These are phyloP conservation scores for Baorangia bicolor DNA, from an alignment of 768 basidiomycete species.

Conservation along the genomic window DNA sequence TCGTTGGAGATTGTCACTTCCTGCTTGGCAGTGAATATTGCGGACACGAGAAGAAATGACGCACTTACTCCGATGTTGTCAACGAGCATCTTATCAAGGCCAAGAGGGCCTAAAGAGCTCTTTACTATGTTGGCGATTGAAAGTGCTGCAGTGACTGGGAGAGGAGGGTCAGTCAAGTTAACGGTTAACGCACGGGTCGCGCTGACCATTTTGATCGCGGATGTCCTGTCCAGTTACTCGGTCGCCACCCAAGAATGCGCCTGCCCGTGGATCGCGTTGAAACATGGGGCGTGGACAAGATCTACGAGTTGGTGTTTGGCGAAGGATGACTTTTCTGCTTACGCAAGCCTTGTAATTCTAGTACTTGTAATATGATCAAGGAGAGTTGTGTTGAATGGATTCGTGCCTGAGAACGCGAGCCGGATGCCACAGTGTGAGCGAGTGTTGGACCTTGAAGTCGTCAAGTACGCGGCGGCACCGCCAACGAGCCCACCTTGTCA, in stretches of 20 bases:
- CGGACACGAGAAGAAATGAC: not conserved
- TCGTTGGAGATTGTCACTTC: conserved; percentile 99
- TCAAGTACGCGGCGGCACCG: not conserved
- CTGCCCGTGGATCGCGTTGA: conserved; percentile 88
- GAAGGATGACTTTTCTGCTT: conserved; percentile 13
- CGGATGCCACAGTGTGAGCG: conserved; percentile 4
- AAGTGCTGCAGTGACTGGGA: conserved; percentile 86
- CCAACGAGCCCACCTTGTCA: not conserved
- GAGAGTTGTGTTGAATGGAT: not conserved
- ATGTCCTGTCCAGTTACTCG: conserved; percentile 94
- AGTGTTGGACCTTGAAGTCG: not conserved
- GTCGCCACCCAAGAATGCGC: conserved; percentile 92
- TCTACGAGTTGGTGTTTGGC: not conserved
- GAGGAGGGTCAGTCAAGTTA: not conserved
- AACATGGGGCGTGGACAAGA: conserved; percentile 51
- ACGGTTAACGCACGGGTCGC: not conserved
- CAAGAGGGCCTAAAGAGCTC: conserved; percentile 92
- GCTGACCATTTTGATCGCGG: conserved; percentile 90
- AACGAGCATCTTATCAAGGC: conserved; percentile 96
- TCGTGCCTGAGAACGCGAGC: not conserved
- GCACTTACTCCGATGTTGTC: conserved; percentile 90
- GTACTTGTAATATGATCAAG: no score
- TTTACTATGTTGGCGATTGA: conserved; percentile 98
- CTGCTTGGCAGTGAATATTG: conserved; percentile 40
- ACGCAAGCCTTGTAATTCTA: conserved; percentile 13